A percentile compares a stretch with the other conserved stretches of the same genome.
Conservation (phyloP, 805 yeast genomes). For the Starmerella lactis-condensi region DNA sequence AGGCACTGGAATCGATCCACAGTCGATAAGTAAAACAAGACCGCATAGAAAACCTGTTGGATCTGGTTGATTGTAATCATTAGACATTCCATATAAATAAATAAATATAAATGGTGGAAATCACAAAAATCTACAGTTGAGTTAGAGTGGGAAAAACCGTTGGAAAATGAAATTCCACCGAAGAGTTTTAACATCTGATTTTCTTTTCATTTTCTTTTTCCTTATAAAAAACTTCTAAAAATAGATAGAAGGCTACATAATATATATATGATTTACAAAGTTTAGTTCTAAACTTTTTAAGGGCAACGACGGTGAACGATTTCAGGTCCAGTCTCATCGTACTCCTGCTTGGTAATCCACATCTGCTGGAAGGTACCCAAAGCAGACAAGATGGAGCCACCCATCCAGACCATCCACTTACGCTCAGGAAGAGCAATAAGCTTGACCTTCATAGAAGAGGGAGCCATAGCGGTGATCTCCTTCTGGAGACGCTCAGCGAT, state of each 20-base stretch:
- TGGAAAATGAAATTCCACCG: no score
- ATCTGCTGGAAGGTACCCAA: conserved; percentile 99
- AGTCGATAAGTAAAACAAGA: no score
- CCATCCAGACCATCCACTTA: conserved; percentile 99
- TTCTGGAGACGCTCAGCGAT: conserved; percentile 99
- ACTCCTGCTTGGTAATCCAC: conserved; percentile 99
- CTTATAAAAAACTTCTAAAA: not conserved
- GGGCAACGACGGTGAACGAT: conserved; percentile 93
- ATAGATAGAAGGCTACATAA: not conserved
- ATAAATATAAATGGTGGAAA: no score
- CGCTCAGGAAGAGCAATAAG: conserved; percentile 99
- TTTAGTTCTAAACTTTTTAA: conserved; percentile 31
- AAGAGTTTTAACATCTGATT: no score
- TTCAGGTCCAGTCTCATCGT: conserved; percentile 99
- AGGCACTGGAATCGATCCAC: no score
- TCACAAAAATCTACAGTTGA: no score
- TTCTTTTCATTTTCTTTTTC: not conserved
- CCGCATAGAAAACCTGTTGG: no score
- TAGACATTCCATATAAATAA: no score
- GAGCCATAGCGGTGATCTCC: conserved; percentile 98
- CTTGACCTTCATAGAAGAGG: conserved; percentile 99
- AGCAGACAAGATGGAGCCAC: conserved; percentile 98
- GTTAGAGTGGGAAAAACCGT: no score
- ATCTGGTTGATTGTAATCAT: no score
- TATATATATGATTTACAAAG: not conserved